phyloP scores from a whole-genome alignment of 441 rosid genomes.

The Iberis amara region DNA sequence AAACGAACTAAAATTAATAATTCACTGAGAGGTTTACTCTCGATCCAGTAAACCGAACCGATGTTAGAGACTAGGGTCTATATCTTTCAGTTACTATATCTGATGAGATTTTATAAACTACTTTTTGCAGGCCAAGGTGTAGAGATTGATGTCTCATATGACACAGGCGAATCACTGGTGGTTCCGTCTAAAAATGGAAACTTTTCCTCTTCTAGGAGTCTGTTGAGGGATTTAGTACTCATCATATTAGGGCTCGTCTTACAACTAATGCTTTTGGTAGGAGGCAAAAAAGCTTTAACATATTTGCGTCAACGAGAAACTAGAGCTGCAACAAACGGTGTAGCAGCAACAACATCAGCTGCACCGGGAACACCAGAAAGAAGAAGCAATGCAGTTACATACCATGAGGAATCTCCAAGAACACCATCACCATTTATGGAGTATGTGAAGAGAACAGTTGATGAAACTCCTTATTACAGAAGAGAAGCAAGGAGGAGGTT shows the following conservation, averaged over 20 bases:
- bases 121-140: slow-evolving; percentile 54
- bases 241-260: slow-evolving; percentile 22
- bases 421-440: slow-evolving; percentile 87
- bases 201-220: slow-evolving; percentile 24
- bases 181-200: slow-evolving; percentile 13
- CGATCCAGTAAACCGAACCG: no score
- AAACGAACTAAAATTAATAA: no score
- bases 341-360: slow-evolving; percentile 24
- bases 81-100: not conserved
- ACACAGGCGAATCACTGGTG: slow-evolving; percentile 29
- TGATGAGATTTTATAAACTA: not conserved
- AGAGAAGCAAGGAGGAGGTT: slow-evolving; percentile 71
- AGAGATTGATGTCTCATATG: slow-evolving; percentile 55
- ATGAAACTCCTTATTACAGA: slow-evolving; percentile 76
- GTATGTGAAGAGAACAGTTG: slow-evolving; percentile 75
- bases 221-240: slow-evolving; percentile 26
- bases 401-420: slow-evolving; percentile 60
- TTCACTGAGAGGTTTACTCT: no score
- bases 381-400: slow-evolving; percentile 32
- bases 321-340: slow-evolving; percentile 28
- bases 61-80: not conserved
- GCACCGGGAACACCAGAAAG: slow-evolving; percentile 57
- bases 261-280: not conserved
- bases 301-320: slow-evolving; percentile 5
- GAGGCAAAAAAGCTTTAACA: no score